Conservation (phyloP, 805 yeast species). For the Zygosaccharomyces kombuchaensis region DNA sequence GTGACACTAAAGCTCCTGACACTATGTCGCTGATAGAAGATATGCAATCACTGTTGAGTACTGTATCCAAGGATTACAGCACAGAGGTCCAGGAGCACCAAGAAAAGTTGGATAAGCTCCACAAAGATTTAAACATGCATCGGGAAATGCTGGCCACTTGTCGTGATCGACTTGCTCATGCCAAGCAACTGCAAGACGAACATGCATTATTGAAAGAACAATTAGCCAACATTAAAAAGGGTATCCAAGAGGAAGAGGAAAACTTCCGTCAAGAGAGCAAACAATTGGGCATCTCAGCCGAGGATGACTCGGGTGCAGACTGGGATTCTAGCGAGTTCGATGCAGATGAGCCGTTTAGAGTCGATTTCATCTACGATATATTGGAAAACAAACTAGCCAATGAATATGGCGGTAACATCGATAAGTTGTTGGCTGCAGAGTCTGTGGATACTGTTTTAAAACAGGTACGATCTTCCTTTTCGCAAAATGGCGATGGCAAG, state of each 20-base stretch:
- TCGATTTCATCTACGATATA: constrained; percentile 54
- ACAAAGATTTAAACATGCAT: constrained; percentile 36
- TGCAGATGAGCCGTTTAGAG: constrained; percentile 89
- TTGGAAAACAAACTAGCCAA: constrained; percentile 41
- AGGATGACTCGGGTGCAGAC: constrained; percentile 30
- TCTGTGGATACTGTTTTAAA: constrained; percentile 21
- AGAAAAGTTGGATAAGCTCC: constrained; percentile 47
- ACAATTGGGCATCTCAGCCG: constrained; percentile 34
- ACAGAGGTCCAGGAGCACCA: constrained; percentile 53
- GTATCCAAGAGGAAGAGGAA: constrained; percentile 58
- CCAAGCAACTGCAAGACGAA: constrained; percentile 48
- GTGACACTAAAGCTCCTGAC: constrained; percentile 20
- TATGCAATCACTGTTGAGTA: constrained; percentile 46
- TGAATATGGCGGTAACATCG: constrained; percentile 30
- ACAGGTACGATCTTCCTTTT: constrained; percentile 21
- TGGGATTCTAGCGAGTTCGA: constrained; percentile 56
- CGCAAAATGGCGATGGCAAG: constrained; percentile 15
- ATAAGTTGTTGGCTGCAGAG: constrained; percentile 24
- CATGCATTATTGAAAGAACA: constrained; percentile 52
- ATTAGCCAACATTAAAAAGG: constrained; percentile 54
- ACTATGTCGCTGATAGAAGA: constrained; percentile 38
- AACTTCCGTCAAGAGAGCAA: constrained; percentile 45
- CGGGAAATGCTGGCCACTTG: constrained; percentile 25
- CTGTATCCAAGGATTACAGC: constrained; percentile 56
- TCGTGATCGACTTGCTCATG: constrained; percentile 25